These are phyloP conservation scores for Thamnidium elegans DNA, from an alignment of 192 early-diverging fungal genomes.

Conservation along the genomic window DNA sequence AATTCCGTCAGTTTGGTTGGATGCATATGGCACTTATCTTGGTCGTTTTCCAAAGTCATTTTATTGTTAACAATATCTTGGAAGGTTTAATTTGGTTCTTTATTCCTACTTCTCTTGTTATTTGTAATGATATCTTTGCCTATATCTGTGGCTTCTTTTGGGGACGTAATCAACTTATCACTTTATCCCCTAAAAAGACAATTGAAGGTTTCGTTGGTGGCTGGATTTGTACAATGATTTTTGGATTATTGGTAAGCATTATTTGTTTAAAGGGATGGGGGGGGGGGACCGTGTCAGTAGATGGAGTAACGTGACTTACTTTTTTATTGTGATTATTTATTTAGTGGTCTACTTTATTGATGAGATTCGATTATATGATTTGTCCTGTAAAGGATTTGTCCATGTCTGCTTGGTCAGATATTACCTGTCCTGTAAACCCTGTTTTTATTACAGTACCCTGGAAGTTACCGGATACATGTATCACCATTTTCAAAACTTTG, in stretches of 20 bases:
- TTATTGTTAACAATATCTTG: conserved; percentile 96
- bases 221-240: conserved; percentile 79
- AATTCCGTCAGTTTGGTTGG: conserved; percentile 94
- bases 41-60: conserved; percentile 91
- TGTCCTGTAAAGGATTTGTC: conserved; percentile 56
- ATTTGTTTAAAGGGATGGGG: neutral
- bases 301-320: neutral
- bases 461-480: conserved; percentile 16
- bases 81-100: conserved; percentile 98
- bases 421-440: conserved; percentile 49
- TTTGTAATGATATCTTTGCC: conserved; percentile 94
- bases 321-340: too few species aligned
- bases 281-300: neutral
- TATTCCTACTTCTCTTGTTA: conserved; percentile 82
- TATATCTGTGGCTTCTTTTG: conserved; percentile 96
- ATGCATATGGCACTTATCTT: conserved; percentile 93
- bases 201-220: conserved; percentile 95
- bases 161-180: conserved; percentile 85
- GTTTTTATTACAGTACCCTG: conserved; percentile 46
- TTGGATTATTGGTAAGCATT: conserved; percentile 69
- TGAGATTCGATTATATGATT: conserved; percentile 54
- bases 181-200: conserved; percentile 94
- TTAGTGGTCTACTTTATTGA: conserved; percentile 52
- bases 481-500: conserved; percentile 7
- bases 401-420: conserved; percentile 42